Evolutionary conservation across 768 basidiomycete species (phyloP).

Genomic region (Fomitopsis pulvina): DNA sequence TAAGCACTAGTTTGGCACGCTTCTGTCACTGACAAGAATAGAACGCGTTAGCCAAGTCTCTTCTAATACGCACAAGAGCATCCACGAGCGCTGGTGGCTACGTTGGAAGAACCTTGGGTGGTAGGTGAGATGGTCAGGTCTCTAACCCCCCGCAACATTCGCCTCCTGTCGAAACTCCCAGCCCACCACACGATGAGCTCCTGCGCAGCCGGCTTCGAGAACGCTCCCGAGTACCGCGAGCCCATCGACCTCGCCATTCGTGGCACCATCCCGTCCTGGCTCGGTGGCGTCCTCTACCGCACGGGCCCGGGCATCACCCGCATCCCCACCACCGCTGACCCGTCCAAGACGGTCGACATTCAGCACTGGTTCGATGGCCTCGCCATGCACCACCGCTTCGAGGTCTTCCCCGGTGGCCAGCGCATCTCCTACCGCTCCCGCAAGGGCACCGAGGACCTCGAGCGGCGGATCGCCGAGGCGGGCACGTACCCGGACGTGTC

Average conservation of each 20-base stretch:
- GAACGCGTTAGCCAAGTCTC: too few species aligned
- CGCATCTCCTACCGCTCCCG: constrained; percentile 31
- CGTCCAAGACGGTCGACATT: constrained; percentile 17
- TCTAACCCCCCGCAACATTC: too few species aligned
- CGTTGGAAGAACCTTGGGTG: too few species aligned
- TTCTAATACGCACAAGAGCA: too few species aligned
- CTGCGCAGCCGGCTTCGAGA: constrained; percentile 13
- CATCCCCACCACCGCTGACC: constrained; percentile 20
- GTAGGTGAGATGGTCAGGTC: too few species aligned
- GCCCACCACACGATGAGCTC: too few species aligned
- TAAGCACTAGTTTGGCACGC: too few species aligned
- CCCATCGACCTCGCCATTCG: constrained; percentile 18
- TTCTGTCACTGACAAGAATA: too few species aligned
- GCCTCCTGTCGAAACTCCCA: too few species aligned
- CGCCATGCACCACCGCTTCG: constrained; percentile 34
- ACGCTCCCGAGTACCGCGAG: constrained; percentile 14
- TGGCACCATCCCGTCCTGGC: constrained; percentile 28
- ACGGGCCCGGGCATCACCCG: constrained; percentile 30
- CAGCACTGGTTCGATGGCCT: constrained; percentile 39
- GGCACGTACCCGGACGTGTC: constrained; percentile 5
- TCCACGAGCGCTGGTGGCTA: too few species aligned
- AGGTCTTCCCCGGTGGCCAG: constrained; percentile 21
- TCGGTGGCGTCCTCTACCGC: constrained; percentile 31
- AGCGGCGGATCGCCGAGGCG: constrained; percentile 20
- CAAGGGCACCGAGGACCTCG: constrained; percentile 24